Evolutionary conservation across 164 flowering plant genomes (phyloP), one percentile per base, ranked within the genome.

Genomic region (Magnolia officinalis): DNA sequence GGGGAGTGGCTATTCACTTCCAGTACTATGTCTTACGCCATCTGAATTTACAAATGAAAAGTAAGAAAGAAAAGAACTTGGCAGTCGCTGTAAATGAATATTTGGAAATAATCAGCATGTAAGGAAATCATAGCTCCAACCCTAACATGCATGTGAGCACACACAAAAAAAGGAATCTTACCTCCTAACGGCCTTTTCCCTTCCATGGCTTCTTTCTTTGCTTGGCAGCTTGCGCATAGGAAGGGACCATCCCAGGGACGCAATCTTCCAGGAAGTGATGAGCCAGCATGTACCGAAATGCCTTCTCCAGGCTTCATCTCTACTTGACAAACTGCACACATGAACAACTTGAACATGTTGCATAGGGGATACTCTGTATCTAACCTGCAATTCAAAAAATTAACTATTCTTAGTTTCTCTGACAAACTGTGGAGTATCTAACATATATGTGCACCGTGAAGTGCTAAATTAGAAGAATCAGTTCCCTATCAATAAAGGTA

Each of bases 181-280:
- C 95, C 91, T 85, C 91, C 87, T 50, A 86, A 84, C 58, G 85
- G 82, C 88, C 93, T 89, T 83, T 83, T 93, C 80, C 99, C 99
- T 86, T 96, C 99, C 99, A 96, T 96, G 78, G 98, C 98, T 75
- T 96, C 98, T 85, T 88, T 96, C 87, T 96, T 94, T 64, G 86
- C 90, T 79, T 90, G 96, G 84, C 99, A 96, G 81, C 90, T 88
- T 75, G 71, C 31, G 78, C 99, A 96, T 63, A 96, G 94, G 80
- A 96, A 96, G 78, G 99, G 99, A 59, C 99, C 99, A 82, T 94
- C 96, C 99, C 99, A 96, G 2, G 98, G 97, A 66, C 93, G 89
- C 73, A 86, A 71, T 70, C 90, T 96, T 59, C 86, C 85, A 3
- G 82, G 72, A 78, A 80, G 82, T 52, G 91, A 79, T 70, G 91